Conservation (phyloP, 1,139 yeast species). For the Lizanozyma gosingica region DNA sequence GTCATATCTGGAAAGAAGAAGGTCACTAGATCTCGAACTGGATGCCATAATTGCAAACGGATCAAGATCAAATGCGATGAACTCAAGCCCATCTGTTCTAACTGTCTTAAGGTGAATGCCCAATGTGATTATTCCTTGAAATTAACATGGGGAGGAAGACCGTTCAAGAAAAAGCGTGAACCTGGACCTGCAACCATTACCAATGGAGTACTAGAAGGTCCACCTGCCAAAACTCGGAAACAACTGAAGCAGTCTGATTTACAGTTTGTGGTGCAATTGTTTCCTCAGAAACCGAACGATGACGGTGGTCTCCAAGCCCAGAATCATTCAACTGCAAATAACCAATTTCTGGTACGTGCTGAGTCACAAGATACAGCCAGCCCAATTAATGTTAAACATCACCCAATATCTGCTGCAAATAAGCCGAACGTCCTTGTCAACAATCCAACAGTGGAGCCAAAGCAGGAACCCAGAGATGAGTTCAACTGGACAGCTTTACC, state of each 20-base stretch:
- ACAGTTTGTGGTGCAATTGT: no score
- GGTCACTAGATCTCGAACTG: constrained; percentile 25
- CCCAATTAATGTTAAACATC: no score
- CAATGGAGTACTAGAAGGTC: no score
- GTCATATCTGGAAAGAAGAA: constrained; percentile 6
- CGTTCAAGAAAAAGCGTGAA: constrained; percentile 16
- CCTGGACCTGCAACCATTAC: constrained; percentile 21
- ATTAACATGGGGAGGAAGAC: constrained; percentile 75
- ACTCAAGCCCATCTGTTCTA: constrained; percentile 50
- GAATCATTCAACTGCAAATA: background rate
- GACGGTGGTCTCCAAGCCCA: no score
- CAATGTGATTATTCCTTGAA: constrained; percentile 59
- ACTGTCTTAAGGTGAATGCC: constrained; percentile 41
- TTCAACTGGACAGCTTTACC: background rate
- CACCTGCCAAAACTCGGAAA: background rate
- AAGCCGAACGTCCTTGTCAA: background rate
- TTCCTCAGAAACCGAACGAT: background rate
- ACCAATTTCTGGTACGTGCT: background rate
- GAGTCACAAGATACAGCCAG: no score
- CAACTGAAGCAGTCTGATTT: background rate
- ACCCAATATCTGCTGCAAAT: no score
- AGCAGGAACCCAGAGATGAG: background rate
- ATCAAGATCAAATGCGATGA: constrained; percentile 73
- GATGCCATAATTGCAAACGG: constrained; percentile 64
- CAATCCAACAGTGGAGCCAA: background rate